Conservation (phyloP, 305 asterid genomes). For the Fraxinus albicans region DNA sequence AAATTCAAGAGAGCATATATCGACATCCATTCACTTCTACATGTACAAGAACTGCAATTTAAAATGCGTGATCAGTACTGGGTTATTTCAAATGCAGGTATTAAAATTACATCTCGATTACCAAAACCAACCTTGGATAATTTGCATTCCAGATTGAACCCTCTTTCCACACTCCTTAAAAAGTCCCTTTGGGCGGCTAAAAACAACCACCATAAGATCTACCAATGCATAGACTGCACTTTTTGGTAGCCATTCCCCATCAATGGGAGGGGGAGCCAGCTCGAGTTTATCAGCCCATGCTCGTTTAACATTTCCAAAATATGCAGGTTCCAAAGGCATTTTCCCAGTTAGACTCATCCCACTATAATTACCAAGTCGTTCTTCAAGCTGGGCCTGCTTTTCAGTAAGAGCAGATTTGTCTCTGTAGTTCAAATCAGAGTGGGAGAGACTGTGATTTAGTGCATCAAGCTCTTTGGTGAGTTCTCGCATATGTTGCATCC, state of each 20-base stretch:
- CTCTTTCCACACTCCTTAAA: constrained; percentile 85
- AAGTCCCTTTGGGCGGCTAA: constrained; percentile 90
- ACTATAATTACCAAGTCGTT: constrained; percentile 49
- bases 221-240: constrained; percentile 92
- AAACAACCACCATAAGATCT: constrained; percentile 85
- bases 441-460: constrained; percentile 60
- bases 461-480: constrained; percentile 65
- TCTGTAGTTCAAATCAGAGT: constrained; percentile 56
- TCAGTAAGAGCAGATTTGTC: constrained; percentile 73
- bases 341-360: constrained; percentile 50
- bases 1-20: not conserved
- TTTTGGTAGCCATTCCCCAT: constrained; percentile 99
- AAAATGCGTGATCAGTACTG: not conserved
- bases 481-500: constrained; percentile 61
- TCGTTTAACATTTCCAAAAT: constrained; percentile 85
- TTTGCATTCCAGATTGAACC: constrained; percentile 79
- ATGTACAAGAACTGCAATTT: constrained; percentile 7
- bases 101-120: constrained; percentile 8
- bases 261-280: constrained; percentile 96
- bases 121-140: constrained; percentile 66
- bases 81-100: constrained; percentile 4
- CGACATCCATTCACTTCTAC: constrained; percentile 6
- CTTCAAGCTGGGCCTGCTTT: constrained; percentile 63
- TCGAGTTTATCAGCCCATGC: constrained; percentile 76
- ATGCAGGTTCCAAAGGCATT: constrained; percentile 77